phyloP scores from a whole-genome alignment of 306 rosid species.

The Rosa chinensis region DNA sequence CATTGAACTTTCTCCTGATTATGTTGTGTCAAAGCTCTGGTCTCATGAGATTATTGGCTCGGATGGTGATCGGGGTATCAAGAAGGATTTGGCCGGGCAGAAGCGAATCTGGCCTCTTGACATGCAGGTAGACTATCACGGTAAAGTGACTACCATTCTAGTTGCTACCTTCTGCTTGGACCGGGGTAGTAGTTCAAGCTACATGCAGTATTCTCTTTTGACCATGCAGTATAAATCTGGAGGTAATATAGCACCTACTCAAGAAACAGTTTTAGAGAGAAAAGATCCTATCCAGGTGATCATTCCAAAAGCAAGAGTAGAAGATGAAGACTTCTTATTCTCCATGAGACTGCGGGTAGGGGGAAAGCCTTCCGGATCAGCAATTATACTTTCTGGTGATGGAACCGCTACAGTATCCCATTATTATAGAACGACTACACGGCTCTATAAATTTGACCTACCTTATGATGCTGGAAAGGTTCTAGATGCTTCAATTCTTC shows the following conservation, averaged over 20 bases:
- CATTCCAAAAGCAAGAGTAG: constrained; percentile 94
- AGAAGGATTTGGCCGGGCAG: constrained; percentile 95
- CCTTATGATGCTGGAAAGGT: constrained; percentile 99
- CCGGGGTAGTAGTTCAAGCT: constrained; percentile 86
- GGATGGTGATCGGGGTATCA: constrained; percentile 79
- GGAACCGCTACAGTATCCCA: constrained; percentile 93
- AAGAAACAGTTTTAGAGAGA: constrained; percentile 77
- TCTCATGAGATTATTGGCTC: constrained; percentile 82
- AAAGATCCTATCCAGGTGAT: constrained; percentile 85
- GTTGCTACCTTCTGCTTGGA: constrained; percentile 87
- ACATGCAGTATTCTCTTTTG: constrained; percentile 88
- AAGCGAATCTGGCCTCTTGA: constrained; percentile 93
- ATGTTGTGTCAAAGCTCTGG: constrained; percentile 72
- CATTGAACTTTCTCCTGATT: constrained; percentile 50
- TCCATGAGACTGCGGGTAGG: constrained; percentile 92
- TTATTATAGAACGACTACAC: constrained; percentile 62
- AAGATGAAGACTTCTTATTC: constrained; percentile 75
- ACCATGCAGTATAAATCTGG: constrained; percentile 87
- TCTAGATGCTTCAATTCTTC: constrained; percentile 91
- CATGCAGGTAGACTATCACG: constrained; percentile 70
- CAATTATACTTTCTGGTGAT: constrained; percentile 84
- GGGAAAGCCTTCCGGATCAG: constrained; percentile 89
- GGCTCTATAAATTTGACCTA: constrained; percentile 89
- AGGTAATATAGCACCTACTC: constrained; percentile 31
- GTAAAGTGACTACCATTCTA: constrained; percentile 76